Conservation (phyloP, 2,329 filamentous ascomycete genomes). For the Ascochyta viciae-villosae region DNA sequence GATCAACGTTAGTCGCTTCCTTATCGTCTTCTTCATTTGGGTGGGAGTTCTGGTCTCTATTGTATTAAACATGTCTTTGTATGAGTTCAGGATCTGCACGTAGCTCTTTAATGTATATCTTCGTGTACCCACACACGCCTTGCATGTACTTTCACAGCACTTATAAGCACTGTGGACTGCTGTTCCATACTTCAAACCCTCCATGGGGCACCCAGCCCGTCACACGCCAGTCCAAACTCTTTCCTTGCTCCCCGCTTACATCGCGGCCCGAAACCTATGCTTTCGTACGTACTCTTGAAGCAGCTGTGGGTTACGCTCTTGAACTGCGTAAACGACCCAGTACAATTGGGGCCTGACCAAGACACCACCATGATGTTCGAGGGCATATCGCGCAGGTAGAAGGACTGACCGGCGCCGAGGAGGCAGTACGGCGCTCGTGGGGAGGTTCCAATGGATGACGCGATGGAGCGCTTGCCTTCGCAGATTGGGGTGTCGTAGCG, state of each 20-base stretch:
- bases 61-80: not conserved
- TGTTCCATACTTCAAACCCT: not conserved
- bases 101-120: slow-evolving; percentile 4
- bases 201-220: not conserved
- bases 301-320: not conserved
- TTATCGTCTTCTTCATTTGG: not conserved
- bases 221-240: not conserved
- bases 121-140: too few relatives aligned
- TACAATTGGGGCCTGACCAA: not conserved
- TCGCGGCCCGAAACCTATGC: not conserved
- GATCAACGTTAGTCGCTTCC: slow-evolving; percentile 1
- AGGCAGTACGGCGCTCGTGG: not conserved
- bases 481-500: not conserved
- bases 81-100: not conserved
- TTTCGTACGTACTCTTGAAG: not conserved
- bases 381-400: slow-evolving; percentile 1
- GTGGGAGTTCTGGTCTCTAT: not conserved
- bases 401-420: not conserved
- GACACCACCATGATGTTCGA: not conserved
- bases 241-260: not conserved
- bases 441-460: not conserved
- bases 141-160: too few relatives aligned
- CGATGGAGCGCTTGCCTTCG: not conserved
- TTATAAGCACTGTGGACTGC: too few relatives aligned
- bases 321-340: not conserved